Base-by-base conservation (phyloP, 345 rosid genomes). In the Salix viminalis region DNA sequence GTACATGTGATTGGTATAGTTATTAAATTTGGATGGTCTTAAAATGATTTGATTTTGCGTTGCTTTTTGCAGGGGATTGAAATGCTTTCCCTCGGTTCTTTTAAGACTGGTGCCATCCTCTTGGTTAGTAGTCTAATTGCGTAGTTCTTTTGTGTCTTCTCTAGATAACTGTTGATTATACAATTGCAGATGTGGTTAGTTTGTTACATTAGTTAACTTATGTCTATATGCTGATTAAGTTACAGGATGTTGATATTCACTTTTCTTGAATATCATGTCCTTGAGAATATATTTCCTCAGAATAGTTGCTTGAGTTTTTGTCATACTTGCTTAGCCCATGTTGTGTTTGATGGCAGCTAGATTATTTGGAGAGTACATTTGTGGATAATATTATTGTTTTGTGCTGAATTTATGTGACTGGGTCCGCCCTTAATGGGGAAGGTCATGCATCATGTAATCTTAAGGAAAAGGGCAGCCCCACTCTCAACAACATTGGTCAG, bases 1-100 rank as follows among this genome's bases (percentile, higher is more conserved):
- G 19, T 56, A 34, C 23, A 10, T 39, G 13, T 5, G 34, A 66
- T 23, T 24, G 44, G 39, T 26, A 65, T 74, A 60, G 44, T 65
- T 32, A 56, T 15, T 2, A 13, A 14, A 9, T 24, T 2, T 65
- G 71, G 16, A 37, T 24, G 65, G 10, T 6, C 41, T 5, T 23
- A 30, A 23, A 73, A n/a, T 24, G n/a, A 32, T 60, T 41, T 52
- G 21, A 26, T 26, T 41, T 42, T 67, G 18, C 21, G 42, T 8
- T 65, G 7, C 39, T 56, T 37, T 75, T 64, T 77, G 65, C 83
- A 96, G 99, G 99, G 99, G 71, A 96, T 93, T 86, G 99, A 96
- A 88, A 96, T 93, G 97, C 98, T 96, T 79, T 94, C 97, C 79
- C 98, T 96, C 68, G 98, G 97, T 50, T 91, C 99, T 50, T 96